Evolutionary conservation across 2,329 filamentous ascomycete genomes (phyloP).

Genomic region (Ophiostoma ips): DNA sequence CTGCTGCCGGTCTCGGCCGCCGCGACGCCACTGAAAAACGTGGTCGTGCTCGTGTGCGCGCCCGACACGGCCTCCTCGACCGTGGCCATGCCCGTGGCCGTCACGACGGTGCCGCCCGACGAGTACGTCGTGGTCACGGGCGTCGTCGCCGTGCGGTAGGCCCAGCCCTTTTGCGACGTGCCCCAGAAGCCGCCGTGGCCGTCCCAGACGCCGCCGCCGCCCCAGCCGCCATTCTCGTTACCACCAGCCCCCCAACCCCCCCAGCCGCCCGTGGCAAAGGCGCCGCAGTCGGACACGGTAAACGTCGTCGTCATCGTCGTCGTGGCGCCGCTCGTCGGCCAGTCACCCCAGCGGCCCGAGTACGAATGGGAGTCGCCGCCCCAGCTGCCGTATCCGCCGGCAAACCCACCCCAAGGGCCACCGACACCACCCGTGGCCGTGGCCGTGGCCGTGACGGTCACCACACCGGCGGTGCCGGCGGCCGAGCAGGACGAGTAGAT

Average conservation of each 20-base stretch:
- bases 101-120: slow-evolving; percentile 12
- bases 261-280: slow-evolving; percentile 19
- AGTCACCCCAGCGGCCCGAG: not conserved
- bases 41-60: slow-evolving; percentile 19
- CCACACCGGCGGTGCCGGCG: slow-evolving; percentile 25
- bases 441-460: slow-evolving; percentile 26
- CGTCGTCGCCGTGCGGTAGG: slow-evolving; percentile 21
- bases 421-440: slow-evolving; percentile 11
- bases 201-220: slow-evolving; percentile 9
- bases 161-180: slow-evolving; percentile 21
- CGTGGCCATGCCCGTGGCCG: slow-evolving; percentile 17
- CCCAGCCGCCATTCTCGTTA: slow-evolving; percentile 24
- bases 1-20: not conserved
- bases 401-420: slow-evolving; percentile 2
- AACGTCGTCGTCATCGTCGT: slow-evolving; percentile 20
- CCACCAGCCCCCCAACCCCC: slow-evolving; percentile 15
- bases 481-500: slow-evolving; percentile 25
- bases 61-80: slow-evolving; percentile 21
- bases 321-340: slow-evolving; percentile 15
- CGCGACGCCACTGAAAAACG: slow-evolving; percentile 12
- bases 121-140: slow-evolving; percentile 22
- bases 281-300: slow-evolving; percentile 28
- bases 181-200: slow-evolving; percentile 27
- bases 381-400: not conserved
- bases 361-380: not conserved